phyloP scores from a whole-genome alignment of 1,139 yeast genomes.

The Ashbya aceris region DNA sequence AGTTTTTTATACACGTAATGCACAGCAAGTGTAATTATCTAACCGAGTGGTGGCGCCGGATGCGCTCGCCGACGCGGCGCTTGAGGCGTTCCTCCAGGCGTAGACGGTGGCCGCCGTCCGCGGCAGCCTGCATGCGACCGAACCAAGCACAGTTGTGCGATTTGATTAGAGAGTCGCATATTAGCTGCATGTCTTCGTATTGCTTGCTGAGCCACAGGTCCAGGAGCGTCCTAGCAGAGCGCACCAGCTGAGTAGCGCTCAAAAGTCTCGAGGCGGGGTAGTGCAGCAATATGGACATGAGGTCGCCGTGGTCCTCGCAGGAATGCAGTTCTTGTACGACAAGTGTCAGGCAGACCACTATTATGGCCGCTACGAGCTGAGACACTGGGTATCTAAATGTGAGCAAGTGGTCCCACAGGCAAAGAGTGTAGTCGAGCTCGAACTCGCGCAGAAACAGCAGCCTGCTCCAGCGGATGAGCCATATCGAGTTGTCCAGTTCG shows the following conservation, averaged over 20 bases:
- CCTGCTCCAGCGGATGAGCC: constrained; percentile 61
- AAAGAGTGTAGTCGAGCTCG: constrained; percentile 39
- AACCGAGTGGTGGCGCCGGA: neutral
- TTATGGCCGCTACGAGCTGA: constrained; percentile 42
- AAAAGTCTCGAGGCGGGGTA: constrained; percentile 36
- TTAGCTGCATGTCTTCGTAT: constrained; percentile 13
- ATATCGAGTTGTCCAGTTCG: constrained; percentile 49
- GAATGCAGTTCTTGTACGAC: constrained; percentile 39
- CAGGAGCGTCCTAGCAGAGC: constrained; percentile 18
- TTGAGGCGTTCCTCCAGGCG: constrained; percentile 10
- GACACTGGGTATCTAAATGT: constrained; percentile 28
- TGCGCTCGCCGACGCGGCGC: constrained; percentile 8
- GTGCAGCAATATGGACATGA: constrained; percentile 48
- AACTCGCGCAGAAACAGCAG: constrained; percentile 50
- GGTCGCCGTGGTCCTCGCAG: constrained; percentile 52
- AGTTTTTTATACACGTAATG: too few relatives aligned
- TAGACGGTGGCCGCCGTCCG: constrained; percentile 6
- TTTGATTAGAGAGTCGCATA: constrained; percentile 16
- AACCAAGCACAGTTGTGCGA: constrained; percentile 10
- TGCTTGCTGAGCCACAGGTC: constrained; percentile 20
- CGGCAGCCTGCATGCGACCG: constrained; percentile 6
- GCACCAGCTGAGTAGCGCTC: constrained; percentile 20
- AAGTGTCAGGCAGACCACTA: constrained; percentile 43
- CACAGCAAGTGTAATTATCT: neutral
- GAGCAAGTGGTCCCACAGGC: constrained; percentile 51